These are phyloP conservation scores for Metschnikowia drakensbergensis DNA, from an alignment of 805 yeast genomes.

Conservation along the genomic window DNA sequence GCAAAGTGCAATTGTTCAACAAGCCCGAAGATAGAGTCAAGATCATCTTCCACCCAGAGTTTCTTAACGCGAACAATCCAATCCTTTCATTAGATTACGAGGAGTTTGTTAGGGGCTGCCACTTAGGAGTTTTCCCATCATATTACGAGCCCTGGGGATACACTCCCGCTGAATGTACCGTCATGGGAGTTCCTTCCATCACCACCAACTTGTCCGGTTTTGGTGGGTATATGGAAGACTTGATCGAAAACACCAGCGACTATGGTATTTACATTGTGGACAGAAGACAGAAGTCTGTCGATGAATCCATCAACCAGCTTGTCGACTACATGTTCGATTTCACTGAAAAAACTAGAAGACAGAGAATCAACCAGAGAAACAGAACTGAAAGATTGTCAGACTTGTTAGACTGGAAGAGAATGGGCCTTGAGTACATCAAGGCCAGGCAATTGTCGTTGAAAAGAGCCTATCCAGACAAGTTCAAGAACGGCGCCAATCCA, in stretches of 20 bases:
- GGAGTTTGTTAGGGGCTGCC: conserved; percentile 97
- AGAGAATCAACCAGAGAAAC: conserved; percentile 95
- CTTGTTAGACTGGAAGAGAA: conserved; percentile 92
- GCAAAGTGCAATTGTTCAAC: conserved; percentile 89
- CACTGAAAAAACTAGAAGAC: conserved; percentile 86
- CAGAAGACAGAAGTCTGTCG: conserved; percentile 86
- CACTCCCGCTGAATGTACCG: conserved; percentile 99
- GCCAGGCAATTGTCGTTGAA: conserved; percentile 89
- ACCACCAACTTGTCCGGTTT: conserved; percentile 95
- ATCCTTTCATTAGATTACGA: conserved; percentile 90
- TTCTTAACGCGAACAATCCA: conserved; percentile 91
- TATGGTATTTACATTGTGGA: conserved; percentile 97
- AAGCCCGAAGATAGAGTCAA: conserved; percentile 87
- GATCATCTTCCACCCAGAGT: conserved; percentile 96
- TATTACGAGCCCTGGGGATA: conserved; percentile 99
- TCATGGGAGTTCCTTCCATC: conserved; percentile 97
- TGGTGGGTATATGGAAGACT: conserved; percentile 98
- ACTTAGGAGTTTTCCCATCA: conserved; percentile 96
- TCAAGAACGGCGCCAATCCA: conserved; percentile 49
- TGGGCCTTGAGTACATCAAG: conserved; percentile 95
- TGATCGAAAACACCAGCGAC: conserved; percentile 89
- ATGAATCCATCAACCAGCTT: conserved; percentile 88
- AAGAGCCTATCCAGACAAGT: conserved; percentile 89
- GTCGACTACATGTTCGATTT: conserved; percentile 87
- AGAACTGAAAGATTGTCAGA: conserved; percentile 93